Evolutionary conservation across 2,329 filamentous ascomycete species (phyloP).

Genomic region (Claviceps sp.): DNA sequence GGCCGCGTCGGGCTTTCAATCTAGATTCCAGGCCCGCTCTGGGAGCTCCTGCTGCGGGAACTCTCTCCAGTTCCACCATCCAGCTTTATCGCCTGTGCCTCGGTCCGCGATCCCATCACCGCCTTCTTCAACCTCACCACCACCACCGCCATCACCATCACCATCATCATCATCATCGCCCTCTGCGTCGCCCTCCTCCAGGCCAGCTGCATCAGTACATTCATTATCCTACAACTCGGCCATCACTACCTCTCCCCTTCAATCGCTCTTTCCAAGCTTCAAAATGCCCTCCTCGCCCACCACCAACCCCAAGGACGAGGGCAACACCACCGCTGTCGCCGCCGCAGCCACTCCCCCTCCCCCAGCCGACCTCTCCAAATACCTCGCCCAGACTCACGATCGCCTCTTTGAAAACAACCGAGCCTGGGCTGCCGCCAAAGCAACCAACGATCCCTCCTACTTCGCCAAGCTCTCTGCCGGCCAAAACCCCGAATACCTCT

Average conservation of each 20-base stretch:
- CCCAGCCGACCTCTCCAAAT: constrained; percentile 15
- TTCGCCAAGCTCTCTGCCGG: constrained; percentile 51
- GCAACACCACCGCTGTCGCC: too few species aligned
- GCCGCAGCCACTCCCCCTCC: background rate
- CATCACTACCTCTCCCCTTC: background rate
- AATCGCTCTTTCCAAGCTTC: background rate
- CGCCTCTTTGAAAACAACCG: constrained; percentile 57
- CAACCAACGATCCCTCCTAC: constrained; percentile 46
- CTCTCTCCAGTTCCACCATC: background rate
- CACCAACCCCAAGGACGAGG: background rate
- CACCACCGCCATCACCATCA: background rate
- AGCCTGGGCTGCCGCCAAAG: constrained; percentile 49
- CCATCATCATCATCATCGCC: background rate
- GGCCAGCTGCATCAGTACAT: background rate
- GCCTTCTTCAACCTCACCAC: background rate
- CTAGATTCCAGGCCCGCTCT: background rate
- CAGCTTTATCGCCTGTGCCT: background rate
- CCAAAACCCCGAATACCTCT: constrained; percentile 60
- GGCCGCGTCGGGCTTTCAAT: background rate
- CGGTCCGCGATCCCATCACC: background rate
- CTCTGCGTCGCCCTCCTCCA: background rate
- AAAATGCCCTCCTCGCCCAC: constrained; percentile 1
- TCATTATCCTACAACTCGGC: background rate
- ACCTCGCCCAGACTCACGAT: constrained; percentile 51
- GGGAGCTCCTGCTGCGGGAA: constrained; percentile 3